Conservation (phyloP, 2,329 filamentous ascomycete genomes). For the Thielaviopsis populi region DNA sequence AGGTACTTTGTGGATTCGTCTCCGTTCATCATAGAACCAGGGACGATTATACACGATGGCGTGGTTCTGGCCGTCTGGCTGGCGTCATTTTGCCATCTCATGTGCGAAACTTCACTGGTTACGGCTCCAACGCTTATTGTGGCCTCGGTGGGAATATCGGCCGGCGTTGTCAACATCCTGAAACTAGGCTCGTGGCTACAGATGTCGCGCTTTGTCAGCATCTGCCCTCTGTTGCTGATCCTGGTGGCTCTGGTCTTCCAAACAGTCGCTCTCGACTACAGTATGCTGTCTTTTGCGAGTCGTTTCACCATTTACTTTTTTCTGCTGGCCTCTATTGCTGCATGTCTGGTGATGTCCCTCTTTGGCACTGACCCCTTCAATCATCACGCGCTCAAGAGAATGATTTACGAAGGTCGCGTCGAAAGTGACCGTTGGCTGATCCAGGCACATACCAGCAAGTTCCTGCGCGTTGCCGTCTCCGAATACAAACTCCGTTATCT, state of each 20-base stretch:
- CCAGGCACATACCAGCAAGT: conserved; percentile 33
- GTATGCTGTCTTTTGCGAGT: conserved; percentile 5
- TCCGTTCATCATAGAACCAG: conserved; percentile 7
- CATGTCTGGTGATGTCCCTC: conserved; percentile 21
- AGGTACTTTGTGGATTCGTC: conserved; percentile 7
- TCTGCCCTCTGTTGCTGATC: conserved; percentile 24
- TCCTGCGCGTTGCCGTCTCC: conserved; percentile 31
- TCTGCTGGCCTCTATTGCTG: conserved; percentile 26
- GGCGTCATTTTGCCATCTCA: conserved; percentile 32
- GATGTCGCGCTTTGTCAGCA: conserved; percentile 8
- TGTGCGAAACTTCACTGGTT: conserved; percentile 29
- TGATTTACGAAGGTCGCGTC: conserved; percentile 35
- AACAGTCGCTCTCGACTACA: conserved; percentile 10
- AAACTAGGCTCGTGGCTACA: conserved; percentile 20
- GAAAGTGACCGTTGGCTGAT: conserved; percentile 36
- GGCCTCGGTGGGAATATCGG: conserved; percentile 9
- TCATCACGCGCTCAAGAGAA: conserved; percentile 33
- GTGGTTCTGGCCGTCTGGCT: conserved; percentile 31
- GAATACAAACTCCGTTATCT: conserved; percentile 41
- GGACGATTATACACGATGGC: conserved; percentile 29
- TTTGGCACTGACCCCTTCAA: conserved; percentile 11
- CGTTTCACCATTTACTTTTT: conserved; percentile 21
- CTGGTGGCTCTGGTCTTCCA: conserved; percentile 9
- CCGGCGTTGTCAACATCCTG: conserved; percentile 14
- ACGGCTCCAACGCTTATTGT: conserved; percentile 9